Conservation (phyloP, 2,329 filamentous ascomycete genomes). For the Akanthomyces uredinophilus region DNA sequence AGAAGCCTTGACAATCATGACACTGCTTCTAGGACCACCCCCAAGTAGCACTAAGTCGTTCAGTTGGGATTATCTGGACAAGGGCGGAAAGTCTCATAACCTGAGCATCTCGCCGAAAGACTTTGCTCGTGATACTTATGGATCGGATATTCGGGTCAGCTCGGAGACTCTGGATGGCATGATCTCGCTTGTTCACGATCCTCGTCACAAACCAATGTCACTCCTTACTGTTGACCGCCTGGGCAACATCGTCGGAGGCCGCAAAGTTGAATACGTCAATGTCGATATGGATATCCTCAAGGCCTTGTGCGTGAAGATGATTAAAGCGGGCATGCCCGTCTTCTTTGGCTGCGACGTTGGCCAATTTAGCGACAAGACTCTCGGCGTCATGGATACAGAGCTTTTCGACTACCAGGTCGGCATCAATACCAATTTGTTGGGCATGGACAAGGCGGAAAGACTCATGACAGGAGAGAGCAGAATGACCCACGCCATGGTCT, state of each 20-base stretch:
- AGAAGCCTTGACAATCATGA: slow-evolving; percentile 77
- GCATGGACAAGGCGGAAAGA: slow-evolving; percentile 70
- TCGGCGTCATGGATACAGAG: slow-evolving; percentile 75
- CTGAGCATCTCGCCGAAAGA: slow-evolving; percentile 61
- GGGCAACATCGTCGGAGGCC: slow-evolving; percentile 75
- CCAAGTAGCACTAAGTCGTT: slow-evolving; percentile 66
- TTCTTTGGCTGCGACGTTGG: slow-evolving; percentile 90
- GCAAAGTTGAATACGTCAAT: slow-evolving; percentile 75
- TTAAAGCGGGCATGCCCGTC: slow-evolving; percentile 70
- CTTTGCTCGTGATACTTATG: slow-evolving; percentile 66
- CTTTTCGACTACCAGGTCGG: slow-evolving; percentile 77
- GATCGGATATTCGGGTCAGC: slow-evolving; percentile 53
- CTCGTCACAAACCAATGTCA: slow-evolving; percentile 67
- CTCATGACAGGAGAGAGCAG: slow-evolving; percentile 68
- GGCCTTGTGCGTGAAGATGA: slow-evolving; percentile 67
- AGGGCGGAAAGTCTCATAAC: slow-evolving; percentile 56
- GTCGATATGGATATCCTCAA: slow-evolving; percentile 71
- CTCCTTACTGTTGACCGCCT: slow-evolving; percentile 73
- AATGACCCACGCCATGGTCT: slow-evolving; percentile 92
- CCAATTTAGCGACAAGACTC: slow-evolving; percentile 63
- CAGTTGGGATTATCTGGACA: slow-evolving; percentile 74
- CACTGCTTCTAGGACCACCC: slow-evolving; percentile 74
- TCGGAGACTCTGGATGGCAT: slow-evolving; percentile 60
- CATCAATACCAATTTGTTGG: slow-evolving; percentile 71
- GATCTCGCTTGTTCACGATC: slow-evolving; percentile 82